phyloP scores from a whole-genome alignment of 768 basidiomycete species.

The Hypsizygus marmoreus region DNA sequence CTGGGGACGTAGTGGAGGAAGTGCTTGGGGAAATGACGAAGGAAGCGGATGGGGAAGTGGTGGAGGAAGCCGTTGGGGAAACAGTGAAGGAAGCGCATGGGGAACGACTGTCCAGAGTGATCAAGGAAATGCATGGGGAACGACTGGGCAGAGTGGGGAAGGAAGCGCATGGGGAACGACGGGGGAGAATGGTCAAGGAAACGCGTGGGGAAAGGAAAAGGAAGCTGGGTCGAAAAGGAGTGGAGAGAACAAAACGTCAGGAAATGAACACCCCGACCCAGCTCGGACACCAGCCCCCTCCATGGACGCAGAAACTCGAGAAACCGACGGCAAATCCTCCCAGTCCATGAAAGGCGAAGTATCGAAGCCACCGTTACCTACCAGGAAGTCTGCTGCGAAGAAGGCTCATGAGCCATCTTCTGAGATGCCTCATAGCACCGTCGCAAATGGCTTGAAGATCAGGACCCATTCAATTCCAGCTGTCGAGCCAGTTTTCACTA shows the following conservation, averaged over 20 bases:
- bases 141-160: neutral
- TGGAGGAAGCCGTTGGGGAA: constrained; percentile 6
- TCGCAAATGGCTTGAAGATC: too few relatives aligned
- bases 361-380: constrained; percentile 4
- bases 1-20: constrained; percentile 4
- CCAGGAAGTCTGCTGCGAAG: neutral
- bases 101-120: too few relatives aligned
- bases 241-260: too few relatives aligned
- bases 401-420: neutral
- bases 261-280: too few relatives aligned
- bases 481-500: constrained; percentile 6
- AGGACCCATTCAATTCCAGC: constrained; percentile 11
- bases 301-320: neutral
- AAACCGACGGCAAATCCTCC: too few relatives aligned
- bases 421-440: neutral
- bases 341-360: too few relatives aligned
- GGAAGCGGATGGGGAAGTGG: neutral
- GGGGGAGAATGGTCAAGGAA: too few relatives aligned
- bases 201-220: neutral
- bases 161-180: neutral
- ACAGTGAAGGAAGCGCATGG: neutral
- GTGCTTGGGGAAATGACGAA: neutral
- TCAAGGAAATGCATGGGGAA: neutral
- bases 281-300: too few relatives aligned
- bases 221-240: neutral